A percentile compares a stretch with the other conserved stretches of the same genome.
Evolutionary conservation across 208 protist species (phyloP).

Genomic region (Leishmania braziliensis): DNA sequence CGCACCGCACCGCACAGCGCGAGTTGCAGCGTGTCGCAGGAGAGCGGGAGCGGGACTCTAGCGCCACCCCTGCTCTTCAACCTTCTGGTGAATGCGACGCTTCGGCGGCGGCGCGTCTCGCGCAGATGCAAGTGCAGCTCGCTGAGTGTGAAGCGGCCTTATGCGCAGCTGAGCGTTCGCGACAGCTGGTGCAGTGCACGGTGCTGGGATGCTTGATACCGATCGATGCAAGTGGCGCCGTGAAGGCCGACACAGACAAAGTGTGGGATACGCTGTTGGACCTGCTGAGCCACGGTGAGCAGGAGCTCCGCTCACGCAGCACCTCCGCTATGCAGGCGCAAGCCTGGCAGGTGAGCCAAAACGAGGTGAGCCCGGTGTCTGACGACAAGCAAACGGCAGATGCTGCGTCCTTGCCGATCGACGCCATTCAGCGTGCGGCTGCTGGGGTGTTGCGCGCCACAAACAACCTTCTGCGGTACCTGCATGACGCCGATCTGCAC

Average conservation of each 20-base stretch:
- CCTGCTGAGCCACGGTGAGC: neutral
- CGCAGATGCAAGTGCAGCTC: conserved; percentile 15
- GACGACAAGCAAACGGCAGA: neutral
- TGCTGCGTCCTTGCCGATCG: neutral
- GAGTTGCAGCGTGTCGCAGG: conserved; percentile 9
- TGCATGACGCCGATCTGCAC: conserved; percentile 16
- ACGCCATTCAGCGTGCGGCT: neutral
- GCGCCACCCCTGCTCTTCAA: neutral
- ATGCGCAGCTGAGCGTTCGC: conserved; percentile 11
- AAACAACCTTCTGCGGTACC: conserved; percentile 7
- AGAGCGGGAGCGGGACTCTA: neutral
- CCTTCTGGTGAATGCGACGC: neutral
- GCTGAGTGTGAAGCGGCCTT: conserved; percentile 17
- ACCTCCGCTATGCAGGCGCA: neutral
- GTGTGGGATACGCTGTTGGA: conserved; percentile 5
- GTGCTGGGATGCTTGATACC: conserved; percentile 9
- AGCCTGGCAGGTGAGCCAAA: neutral
- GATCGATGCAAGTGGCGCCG: neutral
- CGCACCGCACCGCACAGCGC: conserved; percentile 9
- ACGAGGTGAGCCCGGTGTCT: neutral
- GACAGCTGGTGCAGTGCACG: conserved; percentile 5
- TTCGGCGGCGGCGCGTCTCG: conserved; percentile 8
- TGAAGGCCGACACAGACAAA: neutral
- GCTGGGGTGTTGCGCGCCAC: conserved; percentile 8
- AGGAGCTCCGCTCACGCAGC: too few species aligned